A percentile compares a stretch with the other conserved stretches of the same genome.
Evolutionary conservation across 495 filamentous ascomycete species (phyloP).

Genomic region (Penicillium subrubescens): DNA sequence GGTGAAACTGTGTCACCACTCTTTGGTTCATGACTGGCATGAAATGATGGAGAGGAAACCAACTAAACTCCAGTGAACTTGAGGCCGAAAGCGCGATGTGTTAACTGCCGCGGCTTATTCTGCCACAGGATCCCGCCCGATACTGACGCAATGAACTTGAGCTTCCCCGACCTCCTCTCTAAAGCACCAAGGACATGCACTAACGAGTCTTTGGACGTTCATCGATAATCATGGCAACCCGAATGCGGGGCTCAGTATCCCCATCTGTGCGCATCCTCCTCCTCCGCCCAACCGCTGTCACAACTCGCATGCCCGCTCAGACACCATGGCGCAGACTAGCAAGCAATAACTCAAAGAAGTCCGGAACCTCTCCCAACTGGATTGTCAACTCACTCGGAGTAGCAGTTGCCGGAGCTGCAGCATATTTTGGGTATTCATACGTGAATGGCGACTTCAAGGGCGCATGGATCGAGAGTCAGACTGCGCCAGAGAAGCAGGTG

Average conservation of each 20-base stretch:
- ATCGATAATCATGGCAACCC: conserved; percentile 36
- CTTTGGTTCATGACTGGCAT: conserved; percentile 15
- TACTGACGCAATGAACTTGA: conserved; percentile 35
- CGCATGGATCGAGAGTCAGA: conserved; percentile 22
- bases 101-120: conserved; percentile 33
- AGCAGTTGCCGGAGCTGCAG: conserved; percentile 38
- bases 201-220: neutral
- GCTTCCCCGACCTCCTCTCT: conserved; percentile 23
- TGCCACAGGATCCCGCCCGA: conserved; percentile 40
- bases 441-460: conserved; percentile 25
- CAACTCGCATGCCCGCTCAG: conserved; percentile 23
- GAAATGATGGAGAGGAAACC: neutral
- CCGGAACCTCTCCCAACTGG: conserved; percentile 32
- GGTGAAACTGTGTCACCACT: neutral
- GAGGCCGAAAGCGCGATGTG: conserved; percentile 21
- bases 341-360: conserved; percentile 28
- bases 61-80: conserved; percentile 2
- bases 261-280: conserved; percentile 22
- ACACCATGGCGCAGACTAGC: conserved; percentile 37
- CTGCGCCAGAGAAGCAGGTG: conserved; percentile 23
- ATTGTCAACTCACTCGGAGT: conserved; percentile 38
- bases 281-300: conserved; percentile 22
- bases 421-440: conserved; percentile 41
- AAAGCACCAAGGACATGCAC: conserved; percentile 2
- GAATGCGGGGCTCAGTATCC: conserved; percentile 30